Percentiles rank a stretch among this genome's conserved stretches.
Evolutionary conservation across 2,329 filamentous ascomycete species (phyloP).

Genomic region (Pseudogymnoascus sp.): DNA sequence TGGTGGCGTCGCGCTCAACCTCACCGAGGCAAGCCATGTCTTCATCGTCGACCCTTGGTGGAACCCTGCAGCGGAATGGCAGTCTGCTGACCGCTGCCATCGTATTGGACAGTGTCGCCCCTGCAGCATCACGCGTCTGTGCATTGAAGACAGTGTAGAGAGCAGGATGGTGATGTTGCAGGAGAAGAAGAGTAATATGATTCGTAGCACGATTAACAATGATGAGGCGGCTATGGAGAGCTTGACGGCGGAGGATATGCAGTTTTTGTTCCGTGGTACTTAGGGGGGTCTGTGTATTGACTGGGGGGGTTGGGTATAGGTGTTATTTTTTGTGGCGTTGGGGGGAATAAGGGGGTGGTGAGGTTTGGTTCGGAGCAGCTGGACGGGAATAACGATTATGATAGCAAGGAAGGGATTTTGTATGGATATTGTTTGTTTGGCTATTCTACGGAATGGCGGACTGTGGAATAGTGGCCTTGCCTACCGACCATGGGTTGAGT

Average conservation of each 20-base stretch:
- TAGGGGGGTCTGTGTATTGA: slow-evolving; percentile 22
- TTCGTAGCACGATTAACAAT: slow-evolving; percentile 90
- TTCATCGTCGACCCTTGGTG: slow-evolving; percentile 99
- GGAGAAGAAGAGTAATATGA: slow-evolving; percentile 98
- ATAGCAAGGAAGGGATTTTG: not conserved
- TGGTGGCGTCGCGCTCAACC: slow-evolving; percentile 86
- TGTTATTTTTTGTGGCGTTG: not conserved
- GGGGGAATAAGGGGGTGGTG: not conserved
- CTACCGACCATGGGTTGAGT: not conserved
- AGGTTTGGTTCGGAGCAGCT: not conserved
- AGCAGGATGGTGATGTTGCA: slow-evolving; percentile 91
- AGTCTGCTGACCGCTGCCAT: slow-evolving; percentile 87
- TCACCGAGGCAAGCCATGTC: slow-evolving; percentile 89
- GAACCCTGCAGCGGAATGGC: slow-evolving; percentile 99
- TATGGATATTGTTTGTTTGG: not conserved
- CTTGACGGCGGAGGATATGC: slow-evolving; percentile 81
- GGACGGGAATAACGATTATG: not conserved
- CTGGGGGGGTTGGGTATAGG: not conserved
- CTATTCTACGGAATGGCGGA: not conserved
- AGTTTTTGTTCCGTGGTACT: slow-evolving; percentile 84
- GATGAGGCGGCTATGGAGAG: slow-evolving; percentile 89
- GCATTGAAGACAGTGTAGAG: slow-evolving; percentile 95
- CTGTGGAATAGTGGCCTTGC: not conserved
- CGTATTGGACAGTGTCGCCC: slow-evolving; percentile 92
- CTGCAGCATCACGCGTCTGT: slow-evolving; percentile 87